Conservation (phyloP, 2,329 filamentous ascomycete species). For the Ophiostoma populinum region DNA sequence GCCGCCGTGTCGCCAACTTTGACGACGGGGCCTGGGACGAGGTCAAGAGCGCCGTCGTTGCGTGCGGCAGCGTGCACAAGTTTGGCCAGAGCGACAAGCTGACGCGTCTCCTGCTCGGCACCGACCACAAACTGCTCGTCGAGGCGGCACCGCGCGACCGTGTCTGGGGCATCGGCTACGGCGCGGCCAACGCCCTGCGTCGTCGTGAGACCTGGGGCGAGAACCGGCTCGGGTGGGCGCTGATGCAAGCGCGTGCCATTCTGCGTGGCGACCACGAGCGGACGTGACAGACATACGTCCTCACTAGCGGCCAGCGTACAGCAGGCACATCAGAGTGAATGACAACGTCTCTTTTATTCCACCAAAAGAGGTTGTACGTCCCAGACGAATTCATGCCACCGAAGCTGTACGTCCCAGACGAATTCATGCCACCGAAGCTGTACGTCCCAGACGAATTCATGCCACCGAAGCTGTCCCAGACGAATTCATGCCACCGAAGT, state of each 20-base stretch:
- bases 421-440: too few species aligned
- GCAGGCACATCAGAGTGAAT: too few species aligned
- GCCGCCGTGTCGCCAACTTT: slow-evolving; percentile 6
- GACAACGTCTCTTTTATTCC: too few species aligned
- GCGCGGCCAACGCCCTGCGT: slow-evolving; percentile 27
- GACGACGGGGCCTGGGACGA: slow-evolving; percentile 7
- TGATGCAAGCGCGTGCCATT: slow-evolving; percentile 37
- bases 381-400: too few species aligned
- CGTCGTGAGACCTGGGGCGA: slow-evolving; percentile 38
- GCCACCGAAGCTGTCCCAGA: too few species aligned
- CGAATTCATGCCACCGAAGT: too few species aligned
- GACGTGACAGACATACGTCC: too few species aligned
- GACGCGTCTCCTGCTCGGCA: slow-evolving; percentile 32
- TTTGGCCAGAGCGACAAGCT: slow-evolving; percentile 33
- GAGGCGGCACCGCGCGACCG: slow-evolving; percentile 43
- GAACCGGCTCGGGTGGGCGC: slow-evolving; percentile 45
- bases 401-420: too few species aligned
- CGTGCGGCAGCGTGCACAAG: slow-evolving; percentile 39
- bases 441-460: too few species aligned
- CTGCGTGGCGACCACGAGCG: slow-evolving; percentile 26
- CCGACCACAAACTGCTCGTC: slow-evolving; percentile 42
- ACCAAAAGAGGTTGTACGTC: too few species aligned
- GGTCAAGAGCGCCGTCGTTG: slow-evolving; percentile 35
- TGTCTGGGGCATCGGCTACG: slow-evolving; percentile 51
- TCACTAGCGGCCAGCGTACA: too few species aligned